These are phyloP conservation scores for Eucalyptus sp. DNA, from an alignment of 345 rosid genomes.

Conservation along the genomic window DNA sequence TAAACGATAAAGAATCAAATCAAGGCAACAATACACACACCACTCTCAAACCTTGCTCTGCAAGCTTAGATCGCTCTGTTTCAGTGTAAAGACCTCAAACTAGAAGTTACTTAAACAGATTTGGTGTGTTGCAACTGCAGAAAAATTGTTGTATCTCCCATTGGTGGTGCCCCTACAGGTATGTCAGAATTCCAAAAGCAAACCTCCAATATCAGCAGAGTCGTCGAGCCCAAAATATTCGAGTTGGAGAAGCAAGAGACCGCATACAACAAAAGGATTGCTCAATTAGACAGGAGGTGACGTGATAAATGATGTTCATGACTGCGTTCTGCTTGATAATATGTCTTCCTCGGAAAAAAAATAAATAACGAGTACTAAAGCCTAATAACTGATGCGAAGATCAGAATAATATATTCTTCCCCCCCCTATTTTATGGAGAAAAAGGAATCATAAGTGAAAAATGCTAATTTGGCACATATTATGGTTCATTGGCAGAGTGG, in stretches of 20 bases:
- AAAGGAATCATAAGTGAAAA: background rate
- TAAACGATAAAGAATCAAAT: background rate
- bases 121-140: background rate
- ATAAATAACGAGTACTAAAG: background rate
- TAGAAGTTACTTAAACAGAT: background rate
- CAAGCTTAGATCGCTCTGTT: background rate
- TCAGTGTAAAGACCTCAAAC: background rate
- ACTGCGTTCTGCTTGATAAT: background rate
- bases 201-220: background rate
- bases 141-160: background rate
- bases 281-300: background rate
- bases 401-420: background rate
- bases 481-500: background rate
- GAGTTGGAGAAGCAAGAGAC: background rate
- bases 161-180: background rate
- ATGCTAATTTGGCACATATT: background rate
- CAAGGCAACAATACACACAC: background rate
- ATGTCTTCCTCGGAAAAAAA: background rate
- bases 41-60: background rate
- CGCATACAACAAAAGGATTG: background rate
- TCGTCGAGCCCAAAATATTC: background rate
- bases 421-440: background rate
- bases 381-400: background rate
- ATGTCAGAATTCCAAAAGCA: background rate
- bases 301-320: background rate